Evolutionary conservation across 164 flowering plant genomes (phyloP), one percentile per base, ranked within the genome.

Genomic region (Vitis labrusca): DNA sequence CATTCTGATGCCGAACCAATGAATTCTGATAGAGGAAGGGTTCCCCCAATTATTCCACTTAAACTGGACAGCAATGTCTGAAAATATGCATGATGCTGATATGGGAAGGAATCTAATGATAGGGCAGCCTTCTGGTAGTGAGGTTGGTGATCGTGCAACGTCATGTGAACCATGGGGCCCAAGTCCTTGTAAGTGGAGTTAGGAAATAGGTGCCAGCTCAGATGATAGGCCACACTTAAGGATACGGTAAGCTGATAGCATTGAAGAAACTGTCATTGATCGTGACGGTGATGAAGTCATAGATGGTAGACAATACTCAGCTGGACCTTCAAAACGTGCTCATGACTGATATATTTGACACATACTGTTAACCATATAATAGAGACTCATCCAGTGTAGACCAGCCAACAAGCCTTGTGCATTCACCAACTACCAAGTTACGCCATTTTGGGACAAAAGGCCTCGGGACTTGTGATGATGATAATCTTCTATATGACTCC

Each of bases 101-200:
- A 77, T 86, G 74, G 94, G 93, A 65, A 85, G 84, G 76, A 94
- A 92, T 80, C 74, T 89, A 71, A 80, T 85, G 70, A 86, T 88
- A 68, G 93, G 98, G 65, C 98, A 93, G 65, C 98, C 98, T 68
- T 66, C 98, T 29, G 85, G 94, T 37, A 96, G 99, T 84, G 99
- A 95, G 79, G 92, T 89, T 77, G 99, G 99, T 78, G 98, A 88
- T 78, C 97, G 93, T 79, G 99, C 98, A 61, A 89, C 98, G 67
- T 96, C 99, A 55, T 93, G 82, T 84, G 99, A 96, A 77, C 93
- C 99, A 63, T 80, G 93, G 19, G 98, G 98, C 50, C 99, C 99
- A 19, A 88, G 92, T 76, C 74, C 93, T 66, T 86, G 93, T 32
- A 93, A 93, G 66, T 80, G 97, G 61, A 87, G 85, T 75, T 70